A percentile compares a stretch with the other conserved stretches of the same genome.
These are phyloP conservation scores for Hippophae tibetana DNA, from an alignment of 306 rosid species.

Conservation along the genomic window DNA sequence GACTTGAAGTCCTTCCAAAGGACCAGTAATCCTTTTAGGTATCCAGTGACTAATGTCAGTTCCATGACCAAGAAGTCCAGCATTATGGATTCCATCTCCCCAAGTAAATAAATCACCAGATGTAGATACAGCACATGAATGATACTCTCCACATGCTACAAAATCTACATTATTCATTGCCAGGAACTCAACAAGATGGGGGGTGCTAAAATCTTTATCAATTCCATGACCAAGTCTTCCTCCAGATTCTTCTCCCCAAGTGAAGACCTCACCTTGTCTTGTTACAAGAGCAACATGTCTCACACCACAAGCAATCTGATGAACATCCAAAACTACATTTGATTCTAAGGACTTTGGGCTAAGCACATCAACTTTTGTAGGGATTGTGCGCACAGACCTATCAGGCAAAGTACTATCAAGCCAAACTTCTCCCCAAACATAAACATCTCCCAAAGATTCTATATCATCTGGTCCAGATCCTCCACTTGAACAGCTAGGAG, in stretches of 20 bases:
- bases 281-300: constrained; percentile 74
- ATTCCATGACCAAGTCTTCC: constrained; percentile 92
- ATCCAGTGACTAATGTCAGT: constrained; percentile 70
- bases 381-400: constrained; percentile 37
- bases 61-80: constrained; percentile 91
- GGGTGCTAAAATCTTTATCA: constrained; percentile 52
- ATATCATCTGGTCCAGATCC: constrained; percentile 87
- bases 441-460: constrained; percentile 91
- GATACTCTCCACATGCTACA: constrained; percentile 89
- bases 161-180: constrained; percentile 43
- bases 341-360: constrained; percentile 76
- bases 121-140: constrained; percentile 69
- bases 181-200: constrained; percentile 70
- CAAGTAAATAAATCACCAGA: constrained; percentile 80
- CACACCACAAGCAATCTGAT: constrained; percentile 71
- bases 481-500: constrained; percentile 59
- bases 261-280: constrained; percentile 93
- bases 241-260: constrained; percentile 96
- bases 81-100: constrained; percentile 79
- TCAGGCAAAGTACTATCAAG: constrained; percentile 44
- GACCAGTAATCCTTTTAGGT: constrained; percentile 61
- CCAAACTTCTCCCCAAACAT: constrained; percentile 88
- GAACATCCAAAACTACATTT: constrained; percentile 81
- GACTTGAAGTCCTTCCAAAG: constrained; percentile 82
- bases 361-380: constrained; percentile 48